These are phyloP conservation scores for Apiospora pterosperma DNA, from an alignment of 2,329 filamentous ascomycete species.

Conservation along the genomic window DNA sequence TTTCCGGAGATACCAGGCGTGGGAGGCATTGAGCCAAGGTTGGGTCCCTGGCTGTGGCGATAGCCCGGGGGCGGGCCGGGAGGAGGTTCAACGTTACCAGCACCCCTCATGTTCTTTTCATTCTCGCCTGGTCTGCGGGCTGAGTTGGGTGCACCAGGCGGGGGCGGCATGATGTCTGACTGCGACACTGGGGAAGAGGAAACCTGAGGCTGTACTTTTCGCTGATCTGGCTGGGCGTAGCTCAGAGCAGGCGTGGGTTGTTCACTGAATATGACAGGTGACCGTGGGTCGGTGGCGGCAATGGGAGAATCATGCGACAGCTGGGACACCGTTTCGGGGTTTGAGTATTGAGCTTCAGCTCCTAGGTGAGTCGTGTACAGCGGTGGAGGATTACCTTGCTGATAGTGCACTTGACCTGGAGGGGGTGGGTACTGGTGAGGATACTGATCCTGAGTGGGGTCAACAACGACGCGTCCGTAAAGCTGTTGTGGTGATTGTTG, in stretches of 20 bases:
- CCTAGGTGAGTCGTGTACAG: constrained; percentile 25
- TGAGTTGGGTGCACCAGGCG: constrained; percentile 38
- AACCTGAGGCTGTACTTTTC: constrained; percentile 18
- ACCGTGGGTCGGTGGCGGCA: constrained; percentile 44
- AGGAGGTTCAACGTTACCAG: constrained; percentile 35
- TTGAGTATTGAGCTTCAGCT: constrained; percentile 37
- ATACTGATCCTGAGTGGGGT: constrained; percentile 33
- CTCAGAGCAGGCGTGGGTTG: constrained; percentile 42
- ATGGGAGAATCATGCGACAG: constrained; percentile 59
- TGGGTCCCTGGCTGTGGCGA: constrained; percentile 45
- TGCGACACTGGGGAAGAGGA: constrained; percentile 18
- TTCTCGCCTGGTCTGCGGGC: constrained; percentile 47
- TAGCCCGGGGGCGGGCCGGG: constrained; percentile 49
- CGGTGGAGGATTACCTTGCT: constrained; percentile 21
- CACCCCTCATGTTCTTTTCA: constrained; percentile 42
- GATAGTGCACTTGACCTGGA: constrained; percentile 25
- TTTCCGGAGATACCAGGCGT: constrained; percentile 30
- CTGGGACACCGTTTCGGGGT: constrained; percentile 60
- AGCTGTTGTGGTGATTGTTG: constrained; percentile 22
- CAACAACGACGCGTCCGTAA: constrained; percentile 36
- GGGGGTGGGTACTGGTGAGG: constrained; percentile 31
- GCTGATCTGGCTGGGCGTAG: constrained; percentile 23
- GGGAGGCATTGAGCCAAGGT: constrained; percentile 41
- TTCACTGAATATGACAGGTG: constrained; percentile 38
- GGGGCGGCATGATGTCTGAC: constrained; percentile 47